Percentiles rank a stretch among this genome's conserved stretches.
These are phyloP conservation scores for Candida broadrunensis DNA, from an alignment of 805 yeast genomes.

Conservation along the genomic window DNA sequence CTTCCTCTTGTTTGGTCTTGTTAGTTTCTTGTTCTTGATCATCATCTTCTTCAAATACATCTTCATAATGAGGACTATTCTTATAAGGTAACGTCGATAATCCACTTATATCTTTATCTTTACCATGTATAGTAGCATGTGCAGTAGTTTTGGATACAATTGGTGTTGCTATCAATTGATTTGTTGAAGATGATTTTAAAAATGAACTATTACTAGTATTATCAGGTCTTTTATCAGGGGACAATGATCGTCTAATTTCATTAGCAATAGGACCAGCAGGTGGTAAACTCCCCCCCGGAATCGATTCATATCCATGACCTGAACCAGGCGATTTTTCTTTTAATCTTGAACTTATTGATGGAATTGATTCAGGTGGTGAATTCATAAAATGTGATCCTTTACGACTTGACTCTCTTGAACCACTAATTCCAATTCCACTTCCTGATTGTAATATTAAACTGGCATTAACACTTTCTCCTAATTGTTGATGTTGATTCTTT, in stretches of 20 bases:
- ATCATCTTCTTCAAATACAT: slow-evolving; percentile 45
- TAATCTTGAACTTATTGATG: slow-evolving; percentile 32
- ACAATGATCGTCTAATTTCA: background rate
- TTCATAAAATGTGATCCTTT: slow-evolving; percentile 29
- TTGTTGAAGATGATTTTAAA: slow-evolving; percentile 13
- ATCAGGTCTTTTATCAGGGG: background rate
- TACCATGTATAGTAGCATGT: slow-evolving; percentile 11
- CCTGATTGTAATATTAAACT: slow-evolving; percentile 35
- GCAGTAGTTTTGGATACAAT: slow-evolving; percentile 21
- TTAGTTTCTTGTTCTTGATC: slow-evolving; percentile 41
- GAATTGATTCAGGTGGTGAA: slow-evolving; percentile 15
- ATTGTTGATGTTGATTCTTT: slow-evolving; percentile 50
- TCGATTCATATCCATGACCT: background rate
- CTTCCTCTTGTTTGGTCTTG: slow-evolving; percentile 4
- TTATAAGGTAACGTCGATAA: slow-evolving; percentile 31
- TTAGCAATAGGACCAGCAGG: background rate
- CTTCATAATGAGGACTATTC: slow-evolving; percentile 29
- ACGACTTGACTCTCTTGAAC: slow-evolving; percentile 23
- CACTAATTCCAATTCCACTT: slow-evolving; percentile 3
- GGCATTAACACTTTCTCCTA: slow-evolving; percentile 54
- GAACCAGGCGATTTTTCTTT: slow-evolving; percentile 15
- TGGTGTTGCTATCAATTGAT: slow-evolving; percentile 17
- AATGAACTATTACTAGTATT: slow-evolving; percentile 9
- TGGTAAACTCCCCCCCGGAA: slow-evolving; percentile 2
- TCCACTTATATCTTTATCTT: slow-evolving; percentile 19